Conservation (phyloP, 805 yeast species). For the Candida corydali region DNA sequence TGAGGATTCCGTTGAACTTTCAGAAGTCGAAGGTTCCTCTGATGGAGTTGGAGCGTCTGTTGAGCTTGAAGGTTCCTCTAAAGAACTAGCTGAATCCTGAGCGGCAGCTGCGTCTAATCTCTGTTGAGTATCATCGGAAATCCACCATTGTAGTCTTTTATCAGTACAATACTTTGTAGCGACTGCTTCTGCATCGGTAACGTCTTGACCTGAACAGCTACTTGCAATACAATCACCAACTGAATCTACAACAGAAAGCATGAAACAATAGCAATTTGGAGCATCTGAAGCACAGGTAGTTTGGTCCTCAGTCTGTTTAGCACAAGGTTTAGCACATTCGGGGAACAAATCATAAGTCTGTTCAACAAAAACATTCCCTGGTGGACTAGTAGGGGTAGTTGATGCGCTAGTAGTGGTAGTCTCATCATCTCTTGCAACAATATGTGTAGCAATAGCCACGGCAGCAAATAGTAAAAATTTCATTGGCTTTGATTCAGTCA, state of each 20-base stretch:
- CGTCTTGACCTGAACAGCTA: constrained; percentile 33
- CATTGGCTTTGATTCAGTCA: not conserved
- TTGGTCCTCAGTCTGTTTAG: constrained; percentile 23
- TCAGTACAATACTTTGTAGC: constrained; percentile 13
- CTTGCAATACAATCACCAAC: constrained; percentile 36
- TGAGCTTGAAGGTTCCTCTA: not conserved
- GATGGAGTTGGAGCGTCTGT: not conserved
- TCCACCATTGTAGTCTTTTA: constrained; percentile 2
- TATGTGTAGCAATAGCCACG: not conserved
- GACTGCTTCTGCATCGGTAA: constrained; percentile 21
- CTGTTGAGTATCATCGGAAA: constrained; percentile 1
- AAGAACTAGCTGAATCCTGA: not conserved
- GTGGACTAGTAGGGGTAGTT: not conserved
- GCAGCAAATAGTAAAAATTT: not conserved
- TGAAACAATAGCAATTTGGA: constrained; percentile 41
- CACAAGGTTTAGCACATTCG: constrained; percentile 39
- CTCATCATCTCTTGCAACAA: constrained; percentile 1
- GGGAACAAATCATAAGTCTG: constrained; percentile 28
- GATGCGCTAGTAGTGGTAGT: not conserved
- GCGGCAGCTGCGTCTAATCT: constrained; percentile 4
- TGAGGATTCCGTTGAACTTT: not conserved
- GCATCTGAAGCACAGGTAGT: constrained; percentile 46
- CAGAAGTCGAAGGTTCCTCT: not conserved
- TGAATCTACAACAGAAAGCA: constrained; percentile 27
- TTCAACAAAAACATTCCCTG: constrained; percentile 28